Evolutionary conservation across 2,329 filamentous ascomycete species (phyloP), one percentile per base, ranked within the genome.

Genomic region (Botrytis hyacinthi): DNA sequence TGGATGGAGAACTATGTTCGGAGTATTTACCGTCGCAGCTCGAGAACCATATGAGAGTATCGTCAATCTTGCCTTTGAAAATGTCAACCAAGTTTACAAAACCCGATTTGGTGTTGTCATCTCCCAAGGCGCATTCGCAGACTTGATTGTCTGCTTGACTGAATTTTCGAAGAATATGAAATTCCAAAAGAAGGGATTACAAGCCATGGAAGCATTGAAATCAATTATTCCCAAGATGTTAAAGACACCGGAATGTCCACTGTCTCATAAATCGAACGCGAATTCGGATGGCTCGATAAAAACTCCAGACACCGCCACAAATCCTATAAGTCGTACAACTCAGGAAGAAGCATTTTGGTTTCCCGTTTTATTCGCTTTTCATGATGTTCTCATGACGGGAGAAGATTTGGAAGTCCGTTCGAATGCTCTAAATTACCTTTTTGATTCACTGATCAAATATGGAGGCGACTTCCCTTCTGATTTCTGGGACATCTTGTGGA

Each of bases 1-100:
- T 57, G 96, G 96, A 8, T 99, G 96, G 96, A 92, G 96, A 81
- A 98, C 97, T 32, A 99, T 99, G 95, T 98, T 99, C 83, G 96
- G 95, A 6, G 95, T 98, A 44, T 99, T 99, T 81, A 98, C 95
- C 1, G 94, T 98, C 54, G 96, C 97, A 42, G 96, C 97, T 29
- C 88, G 92, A 75, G 97, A 98, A 80, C 93, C 93, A 26, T 95
- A 97, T 81, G 96, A 99, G 85, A 92, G 91, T 76, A 98, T 99
- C 77, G 96, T 99, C 75, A 98, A 95, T 80, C 90, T 99, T 79
- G 95, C 97, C 0, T 99, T 97, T 80, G 96, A 99, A 79, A 97
- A 98, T 81, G 95, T 99, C 70, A 94, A 92, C 42, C 93, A 97
- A 76, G 93, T 99, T 32, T 99, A 98, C 85, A 97, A 93, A 82